Base-by-base conservation (phyloP, 2,329 filamentous ascomycete species). In the Tympanopsis confertula region DNA sequence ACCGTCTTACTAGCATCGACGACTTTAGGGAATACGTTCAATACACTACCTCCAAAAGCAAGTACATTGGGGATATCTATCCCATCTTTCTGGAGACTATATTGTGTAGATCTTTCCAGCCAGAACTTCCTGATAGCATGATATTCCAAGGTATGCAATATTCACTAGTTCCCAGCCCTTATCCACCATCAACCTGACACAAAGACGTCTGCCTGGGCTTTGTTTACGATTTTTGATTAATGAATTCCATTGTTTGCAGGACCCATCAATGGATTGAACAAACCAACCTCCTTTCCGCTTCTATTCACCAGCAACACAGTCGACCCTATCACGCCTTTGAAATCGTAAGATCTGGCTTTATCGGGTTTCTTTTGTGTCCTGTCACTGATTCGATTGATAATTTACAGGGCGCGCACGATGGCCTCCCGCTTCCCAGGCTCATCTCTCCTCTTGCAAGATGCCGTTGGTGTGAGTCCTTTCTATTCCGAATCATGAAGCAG, bases 221-320 rank as follows among this genome's bases (percentile, higher is more conserved):
- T n/a, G n/a, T n/a, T n/a, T n/a, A n/a, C n/a, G n/a, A n/a, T n/a
- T n/a, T n/a, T n/a, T n/a, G n/a, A n/a, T 42, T 47, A 43, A 48
- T 39, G 5, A 32, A 15, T 36, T 45, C 38, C 15, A 37, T 36
- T 40, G 39, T 20, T 38, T 41, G 33, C 38, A 54, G 52, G 42
- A 28, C 37, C 45, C 35, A 49, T 42, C 22, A 38, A 10, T 36
- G 45, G 43, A 39, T 14, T 44, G 18, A 20, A 50, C 14, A 45
- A 26, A 37, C 35, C 40, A 10, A 59, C 53, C 10, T 47, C 55
- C 5, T 61, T 58, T 39, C 59, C 59, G 12, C 49, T 62, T 20
- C 46, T 63, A 5, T 60, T 62, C 41, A 32, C 58, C 20, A 57
- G 57, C 36, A 63, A 60, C 20, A 61, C 54, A 3, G 44, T 52